These are phyloP conservation scores for Macadamia integrifolia DNA, from an alignment of 164 flowering plant species.

Conservation along the genomic window DNA sequence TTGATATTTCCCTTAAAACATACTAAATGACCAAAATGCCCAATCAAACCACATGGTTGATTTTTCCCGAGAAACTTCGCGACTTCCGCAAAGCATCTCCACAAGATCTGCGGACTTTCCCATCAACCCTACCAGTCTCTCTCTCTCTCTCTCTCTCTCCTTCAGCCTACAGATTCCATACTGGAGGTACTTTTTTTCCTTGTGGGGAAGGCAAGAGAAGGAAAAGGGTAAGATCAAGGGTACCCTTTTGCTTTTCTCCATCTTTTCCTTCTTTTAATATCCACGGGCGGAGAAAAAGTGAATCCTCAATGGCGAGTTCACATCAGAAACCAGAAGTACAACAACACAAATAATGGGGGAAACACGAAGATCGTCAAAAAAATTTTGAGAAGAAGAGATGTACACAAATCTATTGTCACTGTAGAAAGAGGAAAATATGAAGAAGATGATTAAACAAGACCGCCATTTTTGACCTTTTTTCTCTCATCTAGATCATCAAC, in stretches of 20 bases:
- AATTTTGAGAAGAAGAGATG: not conserved
- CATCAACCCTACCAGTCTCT: not conserved
- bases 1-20: too few relatives aligned
- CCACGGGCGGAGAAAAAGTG: constrained; percentile 16
- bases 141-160: too few relatives aligned
- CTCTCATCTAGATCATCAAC: not conserved
- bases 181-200: too few relatives aligned
- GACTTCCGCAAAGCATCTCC: not conserved
- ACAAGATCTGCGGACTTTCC: not conserved
- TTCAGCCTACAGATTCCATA: too few relatives aligned
- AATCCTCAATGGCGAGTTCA: constrained; percentile 9
- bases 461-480: not conserved
- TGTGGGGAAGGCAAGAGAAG: not conserved
- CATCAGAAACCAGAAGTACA: constrained; percentile 6
- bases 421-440: not conserved
- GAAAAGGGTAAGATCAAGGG: not conserved
- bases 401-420: not conserved
- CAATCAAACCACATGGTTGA: not conserved
- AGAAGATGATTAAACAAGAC: not conserved
- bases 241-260: constrained; percentile 2
- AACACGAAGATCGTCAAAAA: not conserved
- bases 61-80: not conserved
- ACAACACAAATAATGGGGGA: too few relatives aligned
- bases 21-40: not conserved
- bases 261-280: constrained; percentile 9